Percentiles rank a stretch among this genome's conserved stretches.
Conservation (phyloP, 2,329 filamentous ascomycete genomes). For the Fusarium sp. region DNA sequence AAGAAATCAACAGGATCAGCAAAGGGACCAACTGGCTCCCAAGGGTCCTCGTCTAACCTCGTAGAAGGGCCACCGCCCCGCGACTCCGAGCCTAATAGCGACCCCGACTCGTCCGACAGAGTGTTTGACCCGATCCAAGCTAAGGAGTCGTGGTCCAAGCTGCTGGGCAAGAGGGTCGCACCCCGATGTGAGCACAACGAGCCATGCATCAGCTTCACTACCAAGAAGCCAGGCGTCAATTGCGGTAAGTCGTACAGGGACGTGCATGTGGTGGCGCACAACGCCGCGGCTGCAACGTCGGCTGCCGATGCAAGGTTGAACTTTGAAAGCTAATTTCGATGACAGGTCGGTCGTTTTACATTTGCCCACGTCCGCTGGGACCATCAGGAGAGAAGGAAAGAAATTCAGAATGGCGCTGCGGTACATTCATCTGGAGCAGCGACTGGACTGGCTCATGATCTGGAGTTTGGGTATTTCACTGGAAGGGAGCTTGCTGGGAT, state of each 20-base stretch:
- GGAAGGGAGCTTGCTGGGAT: neutral
- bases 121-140: conserved; percentile 75
- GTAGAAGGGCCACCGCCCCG: conserved; percentile 5
- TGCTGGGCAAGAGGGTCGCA: conserved; percentile 78
- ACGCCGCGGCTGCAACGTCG: conserved; percentile 9
- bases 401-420: conserved; percentile 86
- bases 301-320: conserved; percentile 3
- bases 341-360: conserved; percentile 70
- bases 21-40: neutral
- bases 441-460: conserved; percentile 60
- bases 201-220: conserved; percentile 83
- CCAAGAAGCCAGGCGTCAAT: conserved; percentile 91
- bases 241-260: conserved; percentile 61
- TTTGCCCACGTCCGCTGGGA: conserved; percentile 78
- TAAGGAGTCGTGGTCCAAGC: conserved; percentile 86
- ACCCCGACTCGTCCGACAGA: conserved; percentile 47
- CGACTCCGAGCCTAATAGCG: conserved; percentile 5
- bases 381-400: conserved; percentile 87
- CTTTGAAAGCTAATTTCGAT: conserved; percentile 32
- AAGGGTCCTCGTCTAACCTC: neutral
- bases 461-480: neutral
- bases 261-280: conserved; percentile 23
- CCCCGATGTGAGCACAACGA: conserved; percentile 91
- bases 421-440: conserved; percentile 80
- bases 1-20: conserved; percentile 21